Conservation (phyloP, 805 yeast species). For the Candida boleticola region DNA sequence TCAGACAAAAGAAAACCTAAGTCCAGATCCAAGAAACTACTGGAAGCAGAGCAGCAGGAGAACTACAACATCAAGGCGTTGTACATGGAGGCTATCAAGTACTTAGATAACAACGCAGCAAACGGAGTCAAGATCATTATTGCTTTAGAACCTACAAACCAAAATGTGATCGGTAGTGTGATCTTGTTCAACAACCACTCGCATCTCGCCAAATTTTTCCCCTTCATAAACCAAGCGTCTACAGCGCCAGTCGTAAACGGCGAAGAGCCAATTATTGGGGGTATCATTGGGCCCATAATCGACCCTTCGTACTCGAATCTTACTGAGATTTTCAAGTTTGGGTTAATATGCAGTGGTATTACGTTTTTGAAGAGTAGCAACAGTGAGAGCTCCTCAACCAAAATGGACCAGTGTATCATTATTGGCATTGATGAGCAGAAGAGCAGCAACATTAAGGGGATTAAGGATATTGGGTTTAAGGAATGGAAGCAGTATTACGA, state of each 20-base stretch:
- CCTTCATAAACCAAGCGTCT: conserved; percentile 35
- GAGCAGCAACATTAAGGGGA: conserved; percentile 25
- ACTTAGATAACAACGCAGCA: conserved; percentile 23
- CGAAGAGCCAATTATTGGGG: conserved; percentile 35
- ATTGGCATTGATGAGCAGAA: conserved; percentile 36
- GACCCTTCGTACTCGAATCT: conserved; percentile 53
- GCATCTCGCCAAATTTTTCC: conserved; percentile 46
- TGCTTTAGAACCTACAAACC: conserved; percentile 53
- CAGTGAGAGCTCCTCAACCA: conserved; percentile 18
- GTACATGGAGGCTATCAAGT: conserved; percentile 36
- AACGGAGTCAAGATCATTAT: conserved; percentile 46
- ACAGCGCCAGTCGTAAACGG: background rate
- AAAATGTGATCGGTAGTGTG: conserved; percentile 51
- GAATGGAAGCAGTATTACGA: conserved; percentile 39
- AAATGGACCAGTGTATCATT: conserved; percentile 35
- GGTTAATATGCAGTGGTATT: conserved; percentile 56
- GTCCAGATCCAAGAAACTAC: background rate
- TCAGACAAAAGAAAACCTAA: background rate
- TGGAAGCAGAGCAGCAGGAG: conserved; percentile 14
- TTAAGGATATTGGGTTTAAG: conserved; percentile 42
- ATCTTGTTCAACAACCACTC: conserved; percentile 47
- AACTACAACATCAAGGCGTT: conserved; percentile 21
- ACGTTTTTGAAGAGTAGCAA: conserved; percentile 41
- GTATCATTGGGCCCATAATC: conserved; percentile 51
- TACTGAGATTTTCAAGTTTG: conserved; percentile 53